These are phyloP conservation scores for Colletotrichum sp. DNA, from an alignment of 2,329 filamentous ascomycete genomes.

Conservation along the genomic window DNA sequence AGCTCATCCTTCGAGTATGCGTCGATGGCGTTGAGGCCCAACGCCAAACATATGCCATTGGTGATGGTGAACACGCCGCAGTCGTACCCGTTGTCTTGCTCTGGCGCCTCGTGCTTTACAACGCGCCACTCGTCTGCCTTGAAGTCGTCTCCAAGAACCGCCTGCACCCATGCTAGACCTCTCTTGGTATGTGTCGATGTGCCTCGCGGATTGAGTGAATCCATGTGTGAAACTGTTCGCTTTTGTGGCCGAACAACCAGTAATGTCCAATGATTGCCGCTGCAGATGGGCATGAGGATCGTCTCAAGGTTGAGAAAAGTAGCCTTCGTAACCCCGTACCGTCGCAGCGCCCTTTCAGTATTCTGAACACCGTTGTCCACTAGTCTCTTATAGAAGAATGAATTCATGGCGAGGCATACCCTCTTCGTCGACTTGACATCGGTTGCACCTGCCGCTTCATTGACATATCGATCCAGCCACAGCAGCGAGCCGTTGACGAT, in stretches of 20 bases:
- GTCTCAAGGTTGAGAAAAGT: constrained; percentile 71
- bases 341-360: constrained; percentile 61
- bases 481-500: constrained; percentile 72
- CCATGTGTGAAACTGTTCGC: constrained; percentile 70
- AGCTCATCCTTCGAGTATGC: constrained; percentile 60
- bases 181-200: constrained; percentile 42
- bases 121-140: constrained; percentile 64
- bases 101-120: constrained; percentile 53
- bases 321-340: constrained; percentile 59
- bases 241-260: constrained; percentile 68
- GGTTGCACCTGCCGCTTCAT: constrained; percentile 58
- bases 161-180: constrained; percentile 60
- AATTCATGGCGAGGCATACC: constrained; percentile 67
- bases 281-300: constrained; percentile 73
- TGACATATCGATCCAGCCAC: constrained; percentile 64
- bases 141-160: constrained; percentile 60
- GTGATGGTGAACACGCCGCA: constrained; percentile 81
- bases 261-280: constrained; percentile 72
- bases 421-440: constrained; percentile 47
- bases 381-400: constrained; percentile 68
- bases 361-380: constrained; percentile 49
- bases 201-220: constrained; percentile 61
- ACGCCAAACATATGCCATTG: constrained; percentile 69
- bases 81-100: constrained; percentile 72
- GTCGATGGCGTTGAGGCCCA: constrained; percentile 57